Conservation (phyloP, 352 stramenopile species). For the Phytophthora pisi region DNA sequence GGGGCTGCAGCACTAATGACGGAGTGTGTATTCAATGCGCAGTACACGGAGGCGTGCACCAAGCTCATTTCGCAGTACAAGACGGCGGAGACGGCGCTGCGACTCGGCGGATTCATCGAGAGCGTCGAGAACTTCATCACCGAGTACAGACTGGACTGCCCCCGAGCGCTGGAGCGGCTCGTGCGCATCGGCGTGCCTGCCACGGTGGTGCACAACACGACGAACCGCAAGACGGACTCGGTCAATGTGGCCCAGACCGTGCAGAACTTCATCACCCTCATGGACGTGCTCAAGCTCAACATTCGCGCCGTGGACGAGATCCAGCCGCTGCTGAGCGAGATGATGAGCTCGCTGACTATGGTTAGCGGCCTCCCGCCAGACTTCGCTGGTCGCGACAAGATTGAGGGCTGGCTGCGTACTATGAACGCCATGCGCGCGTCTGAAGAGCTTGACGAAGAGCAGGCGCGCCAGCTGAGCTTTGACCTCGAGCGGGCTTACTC, state of each 20-base stretch:
- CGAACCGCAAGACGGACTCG: constrained; percentile 82
- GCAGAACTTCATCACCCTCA: constrained; percentile 98
- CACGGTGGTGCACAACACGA: constrained; percentile 88
- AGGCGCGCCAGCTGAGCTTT: constrained; percentile 95
- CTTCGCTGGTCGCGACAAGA: constrained; percentile 93
- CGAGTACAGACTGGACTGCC: constrained; percentile 97
- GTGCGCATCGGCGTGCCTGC: constrained; percentile 94
- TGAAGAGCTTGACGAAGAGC: constrained; percentile 95
- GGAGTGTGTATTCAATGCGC: constrained; percentile 1
- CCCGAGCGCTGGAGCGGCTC: constrained; percentile 93
- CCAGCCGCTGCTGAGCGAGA: constrained; percentile 96
- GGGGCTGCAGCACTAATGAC: background rate
- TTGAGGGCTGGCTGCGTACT: constrained; percentile 95
- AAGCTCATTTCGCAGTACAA: constrained; percentile 99
- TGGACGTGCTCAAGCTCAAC: constrained; percentile 98
- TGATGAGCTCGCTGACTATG: constrained; percentile 95
- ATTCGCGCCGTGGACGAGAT: constrained; percentile 98
- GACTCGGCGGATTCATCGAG: constrained; percentile 73
- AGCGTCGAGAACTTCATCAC: constrained; percentile 91
- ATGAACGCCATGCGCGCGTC: constrained; percentile 97
- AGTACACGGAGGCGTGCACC: constrained; percentile 97
- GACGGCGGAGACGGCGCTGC: constrained; percentile 93
- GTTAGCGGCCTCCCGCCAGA: constrained; percentile 94
- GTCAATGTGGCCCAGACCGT: constrained; percentile 95
- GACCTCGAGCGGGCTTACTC: constrained; percentile 96